Conservation (phyloP, 1,284 basidiomycete genomes). For the Pseudozyma sp. region DNA sequence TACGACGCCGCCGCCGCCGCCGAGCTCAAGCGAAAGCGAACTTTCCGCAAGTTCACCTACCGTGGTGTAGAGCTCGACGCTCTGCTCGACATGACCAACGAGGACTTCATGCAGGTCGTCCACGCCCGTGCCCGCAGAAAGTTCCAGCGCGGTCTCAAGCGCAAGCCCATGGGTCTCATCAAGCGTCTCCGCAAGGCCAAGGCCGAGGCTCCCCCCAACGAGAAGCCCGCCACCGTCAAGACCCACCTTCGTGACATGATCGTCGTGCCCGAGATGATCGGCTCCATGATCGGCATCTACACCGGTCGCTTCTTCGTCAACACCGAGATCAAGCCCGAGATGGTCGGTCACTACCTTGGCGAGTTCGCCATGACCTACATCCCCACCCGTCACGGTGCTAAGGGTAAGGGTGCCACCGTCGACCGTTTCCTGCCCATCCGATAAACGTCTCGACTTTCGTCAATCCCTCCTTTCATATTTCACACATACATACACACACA, state of each 20-base stretch:
- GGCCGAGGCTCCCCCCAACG: constrained; percentile 97
- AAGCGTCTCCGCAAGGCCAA: constrained; percentile 99
- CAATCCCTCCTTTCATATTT: neutral
- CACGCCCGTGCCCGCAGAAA: constrained; percentile 98
- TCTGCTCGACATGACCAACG: constrained; percentile 94
- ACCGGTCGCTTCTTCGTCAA: constrained; percentile 80
- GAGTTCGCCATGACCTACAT: constrained; percentile 89
- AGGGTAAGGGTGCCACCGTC: constrained; percentile 93
- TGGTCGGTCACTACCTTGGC: constrained; percentile 96
- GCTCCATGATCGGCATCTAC: constrained; percentile 73
- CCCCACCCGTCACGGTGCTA: constrained; percentile 99
- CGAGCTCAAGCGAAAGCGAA: constrained; percentile 80
- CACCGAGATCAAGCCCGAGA: constrained; percentile 92
- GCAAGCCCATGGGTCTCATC: constrained; percentile 97
- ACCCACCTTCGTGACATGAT: constrained; percentile 99
- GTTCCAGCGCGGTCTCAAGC: constrained; percentile 98
- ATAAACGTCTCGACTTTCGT: constrained; percentile 68
- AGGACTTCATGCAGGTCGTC: constrained; percentile 82
- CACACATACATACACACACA: constrained; percentile 5
- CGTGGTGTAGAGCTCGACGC: constrained; percentile 89
- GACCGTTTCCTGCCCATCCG: constrained; percentile 75
- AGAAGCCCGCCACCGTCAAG: constrained; percentile 98
- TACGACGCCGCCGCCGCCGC: constrained; percentile 69
- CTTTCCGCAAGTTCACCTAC: constrained; percentile 99
- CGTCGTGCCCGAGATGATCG: constrained; percentile 99